A percentile compares a stretch with the other conserved stretches of the same genome.
Evolutionary conservation across 2,329 filamentous ascomycete genomes (phyloP).

Genomic region (Fusarium chlamydosporum): DNA sequence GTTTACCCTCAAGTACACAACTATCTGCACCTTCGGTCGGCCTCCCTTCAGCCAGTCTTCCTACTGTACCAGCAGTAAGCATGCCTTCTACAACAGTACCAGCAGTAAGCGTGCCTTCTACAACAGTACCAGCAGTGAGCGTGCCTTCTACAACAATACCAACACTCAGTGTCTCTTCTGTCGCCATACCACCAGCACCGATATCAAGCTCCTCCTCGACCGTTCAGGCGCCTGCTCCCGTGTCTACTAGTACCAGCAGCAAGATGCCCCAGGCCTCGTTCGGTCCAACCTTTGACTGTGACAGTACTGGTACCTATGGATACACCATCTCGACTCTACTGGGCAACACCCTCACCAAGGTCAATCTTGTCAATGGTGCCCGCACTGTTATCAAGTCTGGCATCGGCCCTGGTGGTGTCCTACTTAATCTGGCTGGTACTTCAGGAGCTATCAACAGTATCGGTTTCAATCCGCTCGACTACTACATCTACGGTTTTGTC

Average conservation of each 20-base stretch:
- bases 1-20: background rate
- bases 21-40: background rate
- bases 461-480: conserved; percentile 12
- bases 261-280: conserved; percentile 9
- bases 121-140: background rate
- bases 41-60: background rate
- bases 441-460: conserved; percentile 16
- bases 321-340: conserved; percentile 9
- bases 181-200: no score
- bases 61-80: background rate
- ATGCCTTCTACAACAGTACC: background rate
- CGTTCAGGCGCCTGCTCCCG: background rate
- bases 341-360: conserved; percentile 11
- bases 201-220: background rate
- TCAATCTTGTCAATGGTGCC: conserved; percentile 2
- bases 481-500: conserved; percentile 16
- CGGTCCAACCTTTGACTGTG: conserved; percentile 16
- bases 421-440: conserved; percentile 2
- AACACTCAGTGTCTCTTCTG: no score
- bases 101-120: no score
- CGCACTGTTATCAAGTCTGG: background rate
- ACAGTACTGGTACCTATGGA: background rate
- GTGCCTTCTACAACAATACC: background rate
- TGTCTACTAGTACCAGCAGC: conserved; percentile 4
- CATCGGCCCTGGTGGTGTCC: conserved; percentile 8